These are phyloP conservation scores for Thyridium curvatum DNA, from an alignment of 2,329 filamentous ascomycete species.

Conservation along the genomic window DNA sequence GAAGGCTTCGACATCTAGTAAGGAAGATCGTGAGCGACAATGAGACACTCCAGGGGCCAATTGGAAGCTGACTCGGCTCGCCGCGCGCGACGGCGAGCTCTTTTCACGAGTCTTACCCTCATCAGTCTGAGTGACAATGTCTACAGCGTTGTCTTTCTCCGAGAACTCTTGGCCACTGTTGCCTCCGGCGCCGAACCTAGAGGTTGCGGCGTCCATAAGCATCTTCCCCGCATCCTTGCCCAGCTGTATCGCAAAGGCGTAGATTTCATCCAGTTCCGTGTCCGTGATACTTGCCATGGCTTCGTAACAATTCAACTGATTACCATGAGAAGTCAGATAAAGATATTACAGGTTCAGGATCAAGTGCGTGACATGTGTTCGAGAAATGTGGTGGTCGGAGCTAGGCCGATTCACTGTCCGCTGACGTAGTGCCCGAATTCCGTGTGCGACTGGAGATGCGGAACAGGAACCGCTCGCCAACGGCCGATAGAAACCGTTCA, in stretches of 20 bases:
- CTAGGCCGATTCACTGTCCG: too few relatives aligned
- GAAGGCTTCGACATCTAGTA: constrained; percentile 63
- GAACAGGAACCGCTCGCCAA: too few relatives aligned
- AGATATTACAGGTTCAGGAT: too few relatives aligned
- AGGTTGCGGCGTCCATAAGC: constrained; percentile 57
- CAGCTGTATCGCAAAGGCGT: constrained; percentile 63
- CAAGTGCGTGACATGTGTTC: too few relatives aligned
- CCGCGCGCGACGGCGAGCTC: neutral
- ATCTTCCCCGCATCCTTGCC: constrained; percentile 64
- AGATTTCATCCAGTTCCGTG: constrained; percentile 56
- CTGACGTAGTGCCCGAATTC: too few relatives aligned
- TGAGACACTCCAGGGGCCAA: neutral
- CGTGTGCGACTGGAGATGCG: too few relatives aligned
- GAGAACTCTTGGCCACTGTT: constrained; percentile 29
- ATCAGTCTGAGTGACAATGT: constrained; percentile 73
- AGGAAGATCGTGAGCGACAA: neutral
- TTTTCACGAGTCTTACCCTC: constrained; percentile 45
- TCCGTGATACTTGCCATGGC: constrained; percentile 17
- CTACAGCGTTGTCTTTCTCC: constrained; percentile 71
- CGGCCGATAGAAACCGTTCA: too few relatives aligned
- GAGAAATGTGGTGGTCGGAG: too few relatives aligned
- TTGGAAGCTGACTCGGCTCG: neutral
- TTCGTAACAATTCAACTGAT: too few relatives aligned
- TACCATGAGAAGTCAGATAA: too few relatives aligned
- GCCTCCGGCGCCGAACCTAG: constrained; percentile 38